These are phyloP conservation scores for Plasmodium fragile DNA, from an alignment of 169 alveolate genomes.

Conservation along the genomic window DNA sequence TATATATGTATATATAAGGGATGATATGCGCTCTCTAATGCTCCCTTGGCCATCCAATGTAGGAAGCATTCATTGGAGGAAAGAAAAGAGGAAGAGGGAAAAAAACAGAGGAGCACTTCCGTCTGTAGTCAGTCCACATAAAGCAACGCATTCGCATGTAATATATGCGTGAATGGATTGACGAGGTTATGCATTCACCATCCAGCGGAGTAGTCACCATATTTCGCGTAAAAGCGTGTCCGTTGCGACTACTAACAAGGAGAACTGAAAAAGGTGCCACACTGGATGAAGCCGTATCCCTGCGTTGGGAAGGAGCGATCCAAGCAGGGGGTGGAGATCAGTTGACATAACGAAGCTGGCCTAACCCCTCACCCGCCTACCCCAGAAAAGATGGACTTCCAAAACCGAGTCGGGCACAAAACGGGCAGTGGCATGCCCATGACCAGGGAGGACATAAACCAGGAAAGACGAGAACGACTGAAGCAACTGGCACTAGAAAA, in stretches of 20 bases:
- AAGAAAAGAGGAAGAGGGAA: not conserved
- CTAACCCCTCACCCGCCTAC: not conserved
- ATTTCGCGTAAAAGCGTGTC: not conserved
- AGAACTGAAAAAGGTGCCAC: not conserved
- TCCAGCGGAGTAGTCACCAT: not conserved
- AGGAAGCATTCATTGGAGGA: not conserved
- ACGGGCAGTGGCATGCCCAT: conserved; percentile 99
- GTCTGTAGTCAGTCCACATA: not conserved
- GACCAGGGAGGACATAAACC: conserved; percentile 94
- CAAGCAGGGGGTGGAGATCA: not conserved
- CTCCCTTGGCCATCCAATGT: not conserved
- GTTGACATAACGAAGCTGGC: not conserved
- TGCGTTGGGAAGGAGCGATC: not conserved
- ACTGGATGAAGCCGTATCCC: not conserved
- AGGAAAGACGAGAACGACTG: conserved; percentile 96
- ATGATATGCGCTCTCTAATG: not conserved
- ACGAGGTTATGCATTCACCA: not conserved
- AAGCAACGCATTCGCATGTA: not conserved
- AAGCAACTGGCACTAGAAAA: conserved; percentile 97
- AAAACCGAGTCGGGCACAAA: conserved; percentile 97
- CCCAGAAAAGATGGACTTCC: conserved; percentile 93
- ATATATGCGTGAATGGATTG: not conserved
- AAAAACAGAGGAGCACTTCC: not conserved
- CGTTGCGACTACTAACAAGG: not conserved
- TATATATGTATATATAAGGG: too few species aligned